These are phyloP conservation scores for Heliosperma pusillum DNA, from an alignment of 148 eudicot species.

Conservation along the genomic window DNA sequence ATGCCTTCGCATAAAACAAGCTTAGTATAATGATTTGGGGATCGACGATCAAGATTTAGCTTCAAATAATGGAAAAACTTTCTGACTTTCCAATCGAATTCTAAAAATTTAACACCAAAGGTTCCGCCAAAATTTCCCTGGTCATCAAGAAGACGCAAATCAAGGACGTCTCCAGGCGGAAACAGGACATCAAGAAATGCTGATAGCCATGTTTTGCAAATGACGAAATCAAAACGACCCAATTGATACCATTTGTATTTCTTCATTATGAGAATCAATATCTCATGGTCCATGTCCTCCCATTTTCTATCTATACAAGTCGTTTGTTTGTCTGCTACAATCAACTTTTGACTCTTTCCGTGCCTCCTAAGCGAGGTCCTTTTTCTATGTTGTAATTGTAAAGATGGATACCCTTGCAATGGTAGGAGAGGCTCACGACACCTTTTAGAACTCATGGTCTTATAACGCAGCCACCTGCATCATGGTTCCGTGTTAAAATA, in stretches of 20 bases:
- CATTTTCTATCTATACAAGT: too few species aligned
- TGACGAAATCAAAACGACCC: neutral
- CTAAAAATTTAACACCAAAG: too few species aligned
- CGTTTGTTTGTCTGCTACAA: too few species aligned
- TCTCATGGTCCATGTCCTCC: neutral
- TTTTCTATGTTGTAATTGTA: too few species aligned
- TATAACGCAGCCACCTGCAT: too few species aligned
- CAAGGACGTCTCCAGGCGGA: slow-evolving; percentile 6
- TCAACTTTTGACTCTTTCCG: too few species aligned
- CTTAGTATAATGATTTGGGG: neutral
- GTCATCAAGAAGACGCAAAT: neutral
- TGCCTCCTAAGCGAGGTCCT: too few species aligned
- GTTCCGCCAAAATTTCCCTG: neutral
- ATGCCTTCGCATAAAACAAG: neutral
- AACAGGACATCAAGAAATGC: neutral
- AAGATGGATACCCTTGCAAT: too few species aligned
- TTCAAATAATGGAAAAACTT: neutral
- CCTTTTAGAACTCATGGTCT: too few species aligned
- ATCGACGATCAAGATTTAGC: neutral
- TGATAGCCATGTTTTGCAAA: slow-evolving; percentile 8
- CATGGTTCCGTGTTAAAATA: too few species aligned
- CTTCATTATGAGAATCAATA: neutral
- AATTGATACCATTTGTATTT: neutral
- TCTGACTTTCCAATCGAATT: neutral
- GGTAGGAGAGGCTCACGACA: too few species aligned